Percentiles rank a stretch among this genome's conserved stretches.
Conservation (phyloP, 176 grass and related monocot genomes). For the Poa pratensis region DNA sequence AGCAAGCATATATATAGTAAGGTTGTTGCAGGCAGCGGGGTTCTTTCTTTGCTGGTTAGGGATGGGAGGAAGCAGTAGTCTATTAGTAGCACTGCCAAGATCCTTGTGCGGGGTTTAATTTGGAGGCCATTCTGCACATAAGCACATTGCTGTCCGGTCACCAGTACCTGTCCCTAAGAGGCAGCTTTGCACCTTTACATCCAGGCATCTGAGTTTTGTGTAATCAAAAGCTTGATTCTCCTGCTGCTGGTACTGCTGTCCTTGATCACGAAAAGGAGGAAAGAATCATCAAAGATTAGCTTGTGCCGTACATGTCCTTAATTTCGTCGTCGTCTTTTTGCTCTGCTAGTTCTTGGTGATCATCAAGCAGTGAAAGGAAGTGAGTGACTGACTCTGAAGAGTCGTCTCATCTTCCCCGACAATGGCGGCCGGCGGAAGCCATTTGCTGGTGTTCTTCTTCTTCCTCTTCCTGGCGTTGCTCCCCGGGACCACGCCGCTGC, state of each 20-base stretch:
- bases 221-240: conserved; percentile 12
- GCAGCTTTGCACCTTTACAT: conserved; percentile 35
- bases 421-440: conserved; percentile 40
- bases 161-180: conserved; percentile 18
- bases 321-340: not conserved
- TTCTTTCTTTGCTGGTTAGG: conserved; percentile 16
- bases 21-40: conserved; percentile 19
- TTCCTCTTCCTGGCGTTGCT: conserved; percentile 24
- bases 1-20: conserved; percentile 21
- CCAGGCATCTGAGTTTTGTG: not conserved
- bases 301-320: conserved; percentile 14
- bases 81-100: not conserved
- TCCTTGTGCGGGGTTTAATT: conserved; percentile 20
- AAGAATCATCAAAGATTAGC: conserved; percentile 3
- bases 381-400: not conserved
- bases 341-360: conserved; percentile 7
- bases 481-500: conserved; percentile 52
- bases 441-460: conserved; percentile 22
- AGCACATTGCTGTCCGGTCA: conserved; percentile 18
- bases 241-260: conserved; percentile 1
- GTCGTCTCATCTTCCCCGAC: not conserved
- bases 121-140: not conserved
- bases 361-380: not conserved
- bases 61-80: not conserved
- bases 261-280: conserved; percentile 14